Conservation (phyloP, 2,329 filamentous ascomycete species). For the Daldinia sp. region DNA sequence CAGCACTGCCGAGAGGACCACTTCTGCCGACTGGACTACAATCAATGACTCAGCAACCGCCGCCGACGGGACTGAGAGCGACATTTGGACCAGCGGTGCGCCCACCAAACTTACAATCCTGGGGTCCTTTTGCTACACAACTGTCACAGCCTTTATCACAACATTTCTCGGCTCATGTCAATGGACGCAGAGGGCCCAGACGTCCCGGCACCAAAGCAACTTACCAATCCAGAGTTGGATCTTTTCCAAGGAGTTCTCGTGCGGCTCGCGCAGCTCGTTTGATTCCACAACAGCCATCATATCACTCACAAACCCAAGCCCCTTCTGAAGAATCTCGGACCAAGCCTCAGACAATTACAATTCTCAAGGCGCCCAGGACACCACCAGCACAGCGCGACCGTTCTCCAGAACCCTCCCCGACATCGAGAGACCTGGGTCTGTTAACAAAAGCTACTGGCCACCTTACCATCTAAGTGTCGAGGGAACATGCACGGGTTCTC, state of each 20-base stretch:
- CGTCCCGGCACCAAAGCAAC: background rate
- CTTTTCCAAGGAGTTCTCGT: background rate
- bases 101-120: background rate
- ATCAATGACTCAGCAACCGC: background rate
- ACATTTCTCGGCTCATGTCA: background rate
- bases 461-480: background rate
- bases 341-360: background rate
- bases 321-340: background rate
- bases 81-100: background rate
- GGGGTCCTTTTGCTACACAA: background rate
- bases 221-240: background rate
- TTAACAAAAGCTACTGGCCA: background rate
- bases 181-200: background rate
- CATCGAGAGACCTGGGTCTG: background rate
- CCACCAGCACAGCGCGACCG: background rate
- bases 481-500: background rate
- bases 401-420: background rate
- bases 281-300: background rate
- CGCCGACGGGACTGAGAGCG: no score
- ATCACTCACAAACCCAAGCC: background rate
- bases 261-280: background rate
- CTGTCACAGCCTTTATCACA: background rate
- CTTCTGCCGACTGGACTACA: background rate
- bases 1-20: background rate
- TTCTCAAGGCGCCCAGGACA: background rate